Evolutionary conservation across 805 yeast species (phyloP).

Genomic region (Wickerhamia fluorescens): DNA sequence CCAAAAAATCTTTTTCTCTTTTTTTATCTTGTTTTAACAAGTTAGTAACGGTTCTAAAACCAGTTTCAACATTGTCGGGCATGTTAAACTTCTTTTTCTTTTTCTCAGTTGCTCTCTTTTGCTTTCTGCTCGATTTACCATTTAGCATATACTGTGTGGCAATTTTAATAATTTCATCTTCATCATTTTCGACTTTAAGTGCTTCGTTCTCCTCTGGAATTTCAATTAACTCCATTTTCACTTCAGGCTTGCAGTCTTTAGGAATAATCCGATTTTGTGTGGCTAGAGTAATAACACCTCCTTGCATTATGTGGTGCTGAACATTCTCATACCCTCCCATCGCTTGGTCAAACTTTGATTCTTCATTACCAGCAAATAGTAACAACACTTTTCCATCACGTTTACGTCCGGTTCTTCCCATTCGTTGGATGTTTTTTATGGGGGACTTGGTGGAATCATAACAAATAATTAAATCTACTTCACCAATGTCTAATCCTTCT

Average conservation of each 20-base stretch:
- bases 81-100: conserved; percentile 49
- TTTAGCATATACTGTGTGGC: conserved; percentile 62
- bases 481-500: conserved; percentile 97
- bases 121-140: conserved; percentile 12
- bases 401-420: conserved; percentile 98
- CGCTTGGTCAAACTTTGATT: conserved; percentile 72
- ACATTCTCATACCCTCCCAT: conserved; percentile 76
- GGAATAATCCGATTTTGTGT: conserved; percentile 69
- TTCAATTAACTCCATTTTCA: conserved; percentile 50
- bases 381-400: conserved; percentile 78
- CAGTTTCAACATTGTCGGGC: conserved; percentile 68
- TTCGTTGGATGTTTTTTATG: conserved; percentile 85
- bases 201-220: conserved; percentile 67
- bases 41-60: conserved; percentile 48
- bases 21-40: conserved; percentile 27
- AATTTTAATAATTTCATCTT: conserved; percentile 57
- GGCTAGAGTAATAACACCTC: conserved; percentile 36
- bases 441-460: conserved; percentile 93
- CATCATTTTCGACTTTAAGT: conserved; percentile 48
- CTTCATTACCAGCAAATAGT: conserved; percentile 71
- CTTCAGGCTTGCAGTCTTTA: conserved; percentile 41
- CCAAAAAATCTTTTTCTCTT: conserved; percentile 7
- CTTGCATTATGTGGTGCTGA: conserved; percentile 58
- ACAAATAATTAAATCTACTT: conserved; percentile 89
- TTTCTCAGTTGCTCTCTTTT: conserved; percentile 10